Percentiles rank a stretch among this genome's conserved stretches.
Conservation (phyloP, 345 rosid genomes). For the Gossypium ekmanianum region DNA sequence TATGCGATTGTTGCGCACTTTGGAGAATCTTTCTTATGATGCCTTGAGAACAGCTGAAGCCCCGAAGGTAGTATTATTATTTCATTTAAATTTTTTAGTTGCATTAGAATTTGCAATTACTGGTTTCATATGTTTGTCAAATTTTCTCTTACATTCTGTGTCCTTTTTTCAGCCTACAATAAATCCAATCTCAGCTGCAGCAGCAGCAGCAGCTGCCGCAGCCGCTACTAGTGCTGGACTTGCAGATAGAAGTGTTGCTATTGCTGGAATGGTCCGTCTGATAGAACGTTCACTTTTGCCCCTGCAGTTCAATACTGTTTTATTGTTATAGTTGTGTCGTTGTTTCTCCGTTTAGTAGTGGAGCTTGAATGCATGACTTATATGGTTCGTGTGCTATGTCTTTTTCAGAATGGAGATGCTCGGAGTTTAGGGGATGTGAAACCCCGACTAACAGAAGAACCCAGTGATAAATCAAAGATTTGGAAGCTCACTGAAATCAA, state of each 20-base stretch:
- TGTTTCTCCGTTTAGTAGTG: neutral
- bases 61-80: conserved; percentile 43
- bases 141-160: conserved; percentile 5
- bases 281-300: neutral
- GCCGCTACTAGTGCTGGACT: conserved; percentile 71
- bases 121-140: neutral
- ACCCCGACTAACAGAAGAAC: conserved; percentile 82
- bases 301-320: neutral
- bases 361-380: neutral
- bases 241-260: conserved; percentile 60
- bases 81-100: conserved; percentile 10
- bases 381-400: neutral
- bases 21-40: conserved; percentile 63
- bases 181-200: conserved; percentile 47
- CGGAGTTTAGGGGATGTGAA: conserved; percentile 83
- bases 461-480: conserved; percentile 85
- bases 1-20: conserved; percentile 52
- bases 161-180: conserved; percentile 59
- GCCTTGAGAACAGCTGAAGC: conserved; percentile 53
- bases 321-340: neutral
- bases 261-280: conserved; percentile 72
- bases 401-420: conserved; percentile 77
- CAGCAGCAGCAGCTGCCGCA: conserved; percentile 24
- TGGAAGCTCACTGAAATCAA: conserved; percentile 94
- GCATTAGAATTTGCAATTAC: neutral